A percentile compares a stretch with the other conserved stretches of the same genome.
Evolutionary conservation across 352 stramenopile genomes (phyloP).

Genomic region (Globisporangium lucens): DNA sequence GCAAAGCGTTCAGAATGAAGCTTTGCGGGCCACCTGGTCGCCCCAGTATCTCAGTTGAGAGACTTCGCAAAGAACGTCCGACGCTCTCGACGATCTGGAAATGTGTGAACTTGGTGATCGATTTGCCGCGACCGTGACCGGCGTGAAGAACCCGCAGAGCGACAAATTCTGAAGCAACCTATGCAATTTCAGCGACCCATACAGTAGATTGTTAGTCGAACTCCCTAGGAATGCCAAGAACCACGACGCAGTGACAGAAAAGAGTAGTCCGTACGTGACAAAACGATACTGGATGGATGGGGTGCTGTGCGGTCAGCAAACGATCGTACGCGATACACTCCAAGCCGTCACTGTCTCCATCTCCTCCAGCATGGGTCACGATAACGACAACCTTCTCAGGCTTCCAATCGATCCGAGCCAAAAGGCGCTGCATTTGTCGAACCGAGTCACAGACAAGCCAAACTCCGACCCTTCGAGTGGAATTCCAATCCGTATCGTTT

Average conservation of each 20-base stretch:
- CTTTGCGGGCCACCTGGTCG: neutral
- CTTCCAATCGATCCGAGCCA: neutral
- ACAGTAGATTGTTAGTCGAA: neutral
- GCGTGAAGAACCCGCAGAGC: neutral
- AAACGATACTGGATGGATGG: neutral
- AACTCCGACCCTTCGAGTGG: neutral
- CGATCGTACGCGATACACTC: neutral
- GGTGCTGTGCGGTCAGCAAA: neutral
- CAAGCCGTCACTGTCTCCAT: neutral
- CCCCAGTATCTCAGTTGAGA: neutral
- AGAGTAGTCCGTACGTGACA: neutral
- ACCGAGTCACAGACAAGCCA: constrained; percentile 7
- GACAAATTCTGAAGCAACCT: constrained; percentile 7
- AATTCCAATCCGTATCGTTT: neutral
- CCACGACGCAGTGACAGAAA: neutral
- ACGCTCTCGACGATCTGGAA: constrained; percentile 19
- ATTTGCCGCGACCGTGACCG: neutral
- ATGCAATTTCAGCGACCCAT: neutral
- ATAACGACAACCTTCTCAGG: neutral
- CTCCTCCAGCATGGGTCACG: neutral
- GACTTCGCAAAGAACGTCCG: constrained; percentile 8
- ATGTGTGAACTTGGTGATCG: constrained; percentile 10
- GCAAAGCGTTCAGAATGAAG: constrained; percentile 14
- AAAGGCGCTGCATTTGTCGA: neutral
- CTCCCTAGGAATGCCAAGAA: too few species aligned